These are phyloP conservation scores for Exophiala sp. DNA, from an alignment of 2,329 filamentous ascomycete species.

Conservation along the genomic window DNA sequence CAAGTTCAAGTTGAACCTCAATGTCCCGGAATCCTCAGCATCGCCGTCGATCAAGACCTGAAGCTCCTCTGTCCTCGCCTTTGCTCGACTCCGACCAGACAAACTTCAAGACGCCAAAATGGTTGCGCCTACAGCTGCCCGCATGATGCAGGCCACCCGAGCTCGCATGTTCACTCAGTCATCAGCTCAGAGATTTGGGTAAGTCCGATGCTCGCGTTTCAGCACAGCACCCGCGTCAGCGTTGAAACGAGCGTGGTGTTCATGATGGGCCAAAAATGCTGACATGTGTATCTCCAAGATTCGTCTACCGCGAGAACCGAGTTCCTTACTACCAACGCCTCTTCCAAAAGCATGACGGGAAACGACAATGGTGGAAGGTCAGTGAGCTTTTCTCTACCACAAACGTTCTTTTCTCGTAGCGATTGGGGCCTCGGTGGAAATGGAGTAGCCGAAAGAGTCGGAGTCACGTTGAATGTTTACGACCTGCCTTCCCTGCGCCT, in stretches of 20 bases:
- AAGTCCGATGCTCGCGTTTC: not conserved
- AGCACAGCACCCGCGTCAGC: not conserved
- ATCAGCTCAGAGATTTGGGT: constrained; percentile 24
- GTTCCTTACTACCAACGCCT: constrained; percentile 63
- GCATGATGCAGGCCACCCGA: constrained; percentile 30
- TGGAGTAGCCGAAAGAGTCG: too few species aligned
- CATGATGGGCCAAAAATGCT: not conserved
- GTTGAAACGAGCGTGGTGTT: not conserved
- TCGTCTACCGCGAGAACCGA: constrained; percentile 60
- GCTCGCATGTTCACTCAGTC: constrained; percentile 26
- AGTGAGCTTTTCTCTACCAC: constrained; percentile 33
- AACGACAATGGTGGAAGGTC: constrained; percentile 64
- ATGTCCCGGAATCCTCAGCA: not conserved
- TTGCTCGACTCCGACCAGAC: not conserved
- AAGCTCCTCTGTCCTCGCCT: constrained; percentile 10
- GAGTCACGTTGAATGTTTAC: not conserved
- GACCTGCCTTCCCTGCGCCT: too few species aligned
- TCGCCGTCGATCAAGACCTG: not conserved
- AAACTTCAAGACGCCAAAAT: constrained; percentile 20
- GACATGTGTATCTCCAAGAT: constrained; percentile 35
- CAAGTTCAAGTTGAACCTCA: not conserved
- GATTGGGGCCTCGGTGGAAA: too few species aligned
- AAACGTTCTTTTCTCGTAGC: not conserved
- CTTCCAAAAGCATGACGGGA: constrained; percentile 60
- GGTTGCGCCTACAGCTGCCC: constrained; percentile 29